A percentile compares a stretch with the other conserved stretches of the same genome.
Conservation (phyloP, 2,329 filamentous ascomycete species). For the Penicillium griseofulvum region DNA sequence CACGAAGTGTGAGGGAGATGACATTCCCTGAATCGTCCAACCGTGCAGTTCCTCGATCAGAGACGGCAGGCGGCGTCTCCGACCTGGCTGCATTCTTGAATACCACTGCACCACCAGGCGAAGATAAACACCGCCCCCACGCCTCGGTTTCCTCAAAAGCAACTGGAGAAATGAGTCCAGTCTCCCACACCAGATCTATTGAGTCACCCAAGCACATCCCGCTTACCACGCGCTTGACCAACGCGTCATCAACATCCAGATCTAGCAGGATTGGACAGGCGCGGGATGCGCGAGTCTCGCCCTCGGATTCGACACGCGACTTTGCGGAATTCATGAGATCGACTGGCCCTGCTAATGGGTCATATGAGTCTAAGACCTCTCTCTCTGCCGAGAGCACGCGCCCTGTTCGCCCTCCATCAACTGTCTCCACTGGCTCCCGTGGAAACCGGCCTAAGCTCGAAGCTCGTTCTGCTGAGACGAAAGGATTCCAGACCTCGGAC, state of each 20-base stretch:
- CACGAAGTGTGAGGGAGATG: slow-evolving; percentile 73
- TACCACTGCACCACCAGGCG: slow-evolving; percentile 35
- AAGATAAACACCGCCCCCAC: slow-evolving; percentile 19
- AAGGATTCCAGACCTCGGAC: slow-evolving; percentile 70
- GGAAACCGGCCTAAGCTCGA: slow-evolving; percentile 54
- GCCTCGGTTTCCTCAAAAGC: slow-evolving; percentile 22
- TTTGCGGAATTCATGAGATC: slow-evolving; percentile 88
- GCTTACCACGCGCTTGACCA: slow-evolving; percentile 18
- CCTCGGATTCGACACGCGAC: slow-evolving; percentile 70
- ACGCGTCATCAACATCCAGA: slow-evolving; percentile 20
- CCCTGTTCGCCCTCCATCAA: slow-evolving; percentile 16
- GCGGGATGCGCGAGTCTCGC: slow-evolving; percentile 66
- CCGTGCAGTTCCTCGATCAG: slow-evolving; percentile 32
- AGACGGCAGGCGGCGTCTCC: slow-evolving; percentile 34
- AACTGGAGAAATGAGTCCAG: slow-evolving; percentile 15
- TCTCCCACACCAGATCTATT: slow-evolving; percentile 21
- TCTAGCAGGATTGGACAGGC: slow-evolving; percentile 45
- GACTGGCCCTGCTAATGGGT: slow-evolving; percentile 60
- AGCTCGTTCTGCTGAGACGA: slow-evolving; percentile 68
- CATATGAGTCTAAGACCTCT: slow-evolving; percentile 5
- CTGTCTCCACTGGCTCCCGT: slow-evolving; percentile 17
- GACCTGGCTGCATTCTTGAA: slow-evolving; percentile 42
- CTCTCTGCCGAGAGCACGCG: slow-evolving; percentile 1
- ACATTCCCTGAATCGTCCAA: slow-evolving; percentile 48
- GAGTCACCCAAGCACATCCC: slow-evolving; percentile 27